Evolutionary conservation across 2,329 filamentous ascomycete genomes (phyloP).

Genomic region (Botrytis paeoniae): DNA sequence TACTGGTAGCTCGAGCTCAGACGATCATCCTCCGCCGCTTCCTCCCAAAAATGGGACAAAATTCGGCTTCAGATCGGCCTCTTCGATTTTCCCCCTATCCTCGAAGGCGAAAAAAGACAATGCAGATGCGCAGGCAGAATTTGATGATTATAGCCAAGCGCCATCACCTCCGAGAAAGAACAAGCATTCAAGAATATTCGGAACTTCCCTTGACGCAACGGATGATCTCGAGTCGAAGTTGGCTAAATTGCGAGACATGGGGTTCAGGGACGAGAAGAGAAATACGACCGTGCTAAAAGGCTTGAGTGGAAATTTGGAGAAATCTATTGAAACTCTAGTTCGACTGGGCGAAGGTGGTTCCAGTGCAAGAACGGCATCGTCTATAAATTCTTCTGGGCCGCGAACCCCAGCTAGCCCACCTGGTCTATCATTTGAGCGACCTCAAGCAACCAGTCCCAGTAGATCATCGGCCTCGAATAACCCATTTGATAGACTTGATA

Average conservation of each 20-base stretch:
- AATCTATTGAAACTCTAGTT: slow-evolving; percentile 79
- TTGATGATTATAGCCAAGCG: slow-evolving; percentile 24
- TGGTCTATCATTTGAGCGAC: slow-evolving; percentile 34
- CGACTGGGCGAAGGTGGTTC: slow-evolving; percentile 69
- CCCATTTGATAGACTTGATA: slow-evolving; percentile 60
- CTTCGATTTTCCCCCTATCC: slow-evolving; percentile 48
- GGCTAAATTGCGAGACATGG: slow-evolving; percentile 79
- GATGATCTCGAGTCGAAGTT: slow-evolving; percentile 75
- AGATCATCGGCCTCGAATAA: slow-evolving; percentile 50
- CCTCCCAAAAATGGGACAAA: slow-evolving; percentile 58
- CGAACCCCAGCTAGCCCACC: slow-evolving; percentile 43
- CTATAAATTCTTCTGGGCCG: slow-evolving; percentile 50
- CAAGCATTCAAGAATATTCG: slow-evolving; percentile 68
- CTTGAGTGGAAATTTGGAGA: slow-evolving; percentile 80
- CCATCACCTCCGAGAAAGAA: slow-evolving; percentile 33
- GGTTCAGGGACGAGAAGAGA: slow-evolving; percentile 78
- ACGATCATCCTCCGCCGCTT: slow-evolving; percentile 55
- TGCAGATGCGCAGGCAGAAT: slow-evolving; percentile 22
- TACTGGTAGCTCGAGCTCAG: slow-evolving; percentile 47
- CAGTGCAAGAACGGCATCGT: slow-evolving; percentile 38
- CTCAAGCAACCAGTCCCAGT: slow-evolving; percentile 25
- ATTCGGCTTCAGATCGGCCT: slow-evolving; percentile 64
- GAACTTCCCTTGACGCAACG: slow-evolving; percentile 56
- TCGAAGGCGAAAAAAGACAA: slow-evolving; percentile 46
- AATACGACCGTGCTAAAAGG: slow-evolving; percentile 81